These are phyloP conservation scores for Tricharina praecox DNA, from an alignment of 495 filamentous ascomycete species.

Conservation along the genomic window DNA sequence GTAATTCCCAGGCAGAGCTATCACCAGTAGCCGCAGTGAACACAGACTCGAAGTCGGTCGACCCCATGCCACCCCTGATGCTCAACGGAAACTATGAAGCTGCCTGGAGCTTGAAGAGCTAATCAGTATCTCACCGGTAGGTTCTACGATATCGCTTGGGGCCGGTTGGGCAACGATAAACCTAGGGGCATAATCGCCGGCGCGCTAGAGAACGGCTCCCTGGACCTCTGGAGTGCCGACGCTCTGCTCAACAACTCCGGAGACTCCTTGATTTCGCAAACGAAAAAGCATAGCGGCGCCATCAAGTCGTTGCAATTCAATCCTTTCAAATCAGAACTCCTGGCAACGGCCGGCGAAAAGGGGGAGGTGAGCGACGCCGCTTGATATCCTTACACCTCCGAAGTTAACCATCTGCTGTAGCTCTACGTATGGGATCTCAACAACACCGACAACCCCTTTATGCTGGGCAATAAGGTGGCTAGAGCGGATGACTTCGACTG, in stretches of 20 bases:
- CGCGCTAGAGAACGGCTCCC: conserved; percentile 86
- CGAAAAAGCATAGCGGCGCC: conserved; percentile 80
- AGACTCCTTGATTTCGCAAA: conserved; percentile 67
- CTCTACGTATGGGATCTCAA: conserved; percentile 89
- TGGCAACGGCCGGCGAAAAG: conserved; percentile 84
- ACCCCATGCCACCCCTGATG: neutral
- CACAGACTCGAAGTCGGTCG: conserved; percentile 69
- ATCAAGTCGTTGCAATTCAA: conserved; percentile 98
- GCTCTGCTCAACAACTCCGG: conserved; percentile 29
- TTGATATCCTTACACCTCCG: neutral
- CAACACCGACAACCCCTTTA: conserved; percentile 70
- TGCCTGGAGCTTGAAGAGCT: neutral
- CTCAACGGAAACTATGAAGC: too few relatives aligned
- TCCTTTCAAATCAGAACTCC: conserved; percentile 73
- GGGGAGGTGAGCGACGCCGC: conserved; percentile 43
- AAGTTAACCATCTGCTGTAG: conserved; percentile 46
- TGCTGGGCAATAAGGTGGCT: conserved; percentile 71
- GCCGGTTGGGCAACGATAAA: conserved; percentile 55
- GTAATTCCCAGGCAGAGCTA: conserved; percentile 57
- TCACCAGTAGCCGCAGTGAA: conserved; percentile 67
- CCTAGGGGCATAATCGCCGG: conserved; percentile 80
- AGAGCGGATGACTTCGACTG: conserved; percentile 87
- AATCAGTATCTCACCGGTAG: conserved; percentile 31
- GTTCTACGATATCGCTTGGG: conserved; percentile 96
- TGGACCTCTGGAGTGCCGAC: conserved; percentile 88